Conservation (phyloP, 2,329 filamentous ascomycete species). For the Purpureocillium lavendulum region DNA sequence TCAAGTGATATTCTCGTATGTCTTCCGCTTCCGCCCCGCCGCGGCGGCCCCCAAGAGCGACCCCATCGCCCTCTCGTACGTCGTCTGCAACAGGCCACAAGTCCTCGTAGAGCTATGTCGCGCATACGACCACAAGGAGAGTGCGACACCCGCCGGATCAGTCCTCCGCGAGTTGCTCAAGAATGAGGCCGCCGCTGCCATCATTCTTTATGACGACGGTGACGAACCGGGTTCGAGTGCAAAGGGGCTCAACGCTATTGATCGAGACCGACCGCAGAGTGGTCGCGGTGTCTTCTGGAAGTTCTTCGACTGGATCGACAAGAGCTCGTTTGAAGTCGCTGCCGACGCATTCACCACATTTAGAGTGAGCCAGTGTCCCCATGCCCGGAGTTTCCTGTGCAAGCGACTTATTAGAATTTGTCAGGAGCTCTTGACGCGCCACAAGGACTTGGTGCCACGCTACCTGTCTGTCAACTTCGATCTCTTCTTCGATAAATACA, state of each 20-base stretch:
- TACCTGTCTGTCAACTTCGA: slow-evolving; percentile 89
- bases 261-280: slow-evolving; percentile 64
- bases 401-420: neutral
- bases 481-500: slow-evolving; percentile 87
- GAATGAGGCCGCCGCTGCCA: slow-evolving; percentile 80
- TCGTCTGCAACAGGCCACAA: slow-evolving; percentile 78
- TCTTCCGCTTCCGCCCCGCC: slow-evolving; percentile 78
- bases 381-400: neutral
- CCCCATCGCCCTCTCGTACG: slow-evolving; percentile 79
- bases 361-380: slow-evolving; percentile 48
- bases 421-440: slow-evolving; percentile 86
- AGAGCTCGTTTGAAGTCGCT: slow-evolving; percentile 90
- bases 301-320: slow-evolving; percentile 97
- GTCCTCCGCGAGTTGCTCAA: slow-evolving; percentile 84
- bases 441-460: slow-evolving; percentile 82
- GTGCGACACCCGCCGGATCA: slow-evolving; percentile 82
- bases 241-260: slow-evolving; percentile 70
- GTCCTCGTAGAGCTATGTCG: slow-evolving; percentile 82
- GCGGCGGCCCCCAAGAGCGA: slow-evolving; percentile 60
- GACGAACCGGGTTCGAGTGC: slow-evolving; percentile 59
- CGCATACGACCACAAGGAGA: slow-evolving; percentile 84
- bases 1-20: slow-evolving; percentile 91
- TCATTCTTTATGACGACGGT: slow-evolving; percentile 89
- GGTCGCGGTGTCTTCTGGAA: slow-evolving; percentile 89
- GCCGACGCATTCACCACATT: slow-evolving; percentile 98